A percentile compares a stretch with the other conserved stretches of the same genome.
phyloP scores from a whole-genome alignment of 1,284 basidiomycete genomes.

The Ustilago sp. region DNA sequence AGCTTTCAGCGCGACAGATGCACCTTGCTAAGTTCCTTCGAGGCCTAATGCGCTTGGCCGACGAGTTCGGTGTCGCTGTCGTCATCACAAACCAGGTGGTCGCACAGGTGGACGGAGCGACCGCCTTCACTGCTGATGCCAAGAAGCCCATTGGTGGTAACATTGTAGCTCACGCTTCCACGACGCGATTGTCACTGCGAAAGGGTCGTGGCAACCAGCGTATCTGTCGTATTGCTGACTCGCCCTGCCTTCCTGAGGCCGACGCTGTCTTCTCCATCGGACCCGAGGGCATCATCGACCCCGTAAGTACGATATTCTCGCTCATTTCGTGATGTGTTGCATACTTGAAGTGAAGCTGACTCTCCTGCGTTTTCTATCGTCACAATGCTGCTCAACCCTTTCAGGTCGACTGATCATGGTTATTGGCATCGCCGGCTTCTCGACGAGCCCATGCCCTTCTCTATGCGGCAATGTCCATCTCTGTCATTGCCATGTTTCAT shows the following conservation, averaged over 20 bases:
- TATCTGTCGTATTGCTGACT: constrained; percentile 97
- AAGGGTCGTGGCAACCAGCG: constrained; percentile 93
- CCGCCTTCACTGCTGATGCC: constrained; percentile 73
- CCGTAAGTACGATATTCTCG: constrained; percentile 32
- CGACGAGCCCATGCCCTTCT: neutral
- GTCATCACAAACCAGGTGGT: constrained; percentile 99
- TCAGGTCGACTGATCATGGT: constrained; percentile 1
- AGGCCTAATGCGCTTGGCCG: constrained; percentile 90
- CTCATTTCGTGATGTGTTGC: neutral
- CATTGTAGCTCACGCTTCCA: constrained; percentile 70
- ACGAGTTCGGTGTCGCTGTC: constrained; percentile 98
- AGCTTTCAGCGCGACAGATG: constrained; percentile 92
- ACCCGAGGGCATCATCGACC: constrained; percentile 70
- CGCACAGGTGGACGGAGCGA: constrained; percentile 83
- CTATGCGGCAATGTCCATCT: neutral
- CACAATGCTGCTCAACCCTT: neutral
- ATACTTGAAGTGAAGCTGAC: neutral
- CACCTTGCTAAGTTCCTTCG: constrained; percentile 98
- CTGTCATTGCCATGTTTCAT: neutral
- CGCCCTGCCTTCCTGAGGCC: constrained; percentile 95
- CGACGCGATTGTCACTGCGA: constrained; percentile 79
- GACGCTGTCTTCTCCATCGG: constrained; percentile 93
- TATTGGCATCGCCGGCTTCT: neutral
- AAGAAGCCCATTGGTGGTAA: constrained; percentile 87
- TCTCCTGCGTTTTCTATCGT: neutral